Conservation (phyloP, 208 protist species). For the Trypanosoma rangeli region DNA sequence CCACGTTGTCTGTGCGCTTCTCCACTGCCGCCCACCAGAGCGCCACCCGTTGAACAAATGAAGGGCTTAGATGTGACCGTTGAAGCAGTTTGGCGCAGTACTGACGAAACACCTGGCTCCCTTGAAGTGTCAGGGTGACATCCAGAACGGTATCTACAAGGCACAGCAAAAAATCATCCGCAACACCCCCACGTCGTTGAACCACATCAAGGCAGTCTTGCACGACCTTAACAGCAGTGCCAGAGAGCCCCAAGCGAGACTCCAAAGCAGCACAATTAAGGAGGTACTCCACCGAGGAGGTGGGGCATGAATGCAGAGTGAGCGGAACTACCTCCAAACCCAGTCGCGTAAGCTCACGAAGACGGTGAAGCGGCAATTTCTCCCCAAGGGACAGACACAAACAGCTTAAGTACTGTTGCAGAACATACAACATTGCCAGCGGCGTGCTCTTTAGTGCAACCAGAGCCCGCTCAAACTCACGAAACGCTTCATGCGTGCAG, state of each 20-base stretch:
- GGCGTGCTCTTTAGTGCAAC: conserved; percentile 32
- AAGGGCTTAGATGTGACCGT: conserved; percentile 24
- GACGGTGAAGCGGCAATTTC: conserved; percentile 47
- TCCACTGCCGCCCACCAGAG: conserved; percentile 82
- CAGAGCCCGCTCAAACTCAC: conserved; percentile 50
- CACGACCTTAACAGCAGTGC: conserved; percentile 44
- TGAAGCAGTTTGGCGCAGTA: conserved; percentile 47
- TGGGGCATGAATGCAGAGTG: conserved; percentile 32
- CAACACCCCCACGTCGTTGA: conserved; percentile 12
- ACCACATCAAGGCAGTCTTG: conserved; percentile 34
- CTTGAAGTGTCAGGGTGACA: conserved; percentile 41
- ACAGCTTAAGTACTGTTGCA: conserved; percentile 69
- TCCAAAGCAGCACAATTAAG: conserved; percentile 66
- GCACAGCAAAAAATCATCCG: conserved; percentile 41
- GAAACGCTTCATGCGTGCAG: conserved; percentile 24
- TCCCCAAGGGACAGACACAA: conserved; percentile 40
- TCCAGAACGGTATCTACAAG: conserved; percentile 58
- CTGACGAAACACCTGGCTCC: conserved; percentile 40
- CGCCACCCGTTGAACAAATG: conserved; percentile 60
- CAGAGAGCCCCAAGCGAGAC: conserved; percentile 49
- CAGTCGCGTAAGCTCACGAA: conserved; percentile 60
- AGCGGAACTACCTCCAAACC: conserved; percentile 40
- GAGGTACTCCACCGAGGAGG: conserved; percentile 48
- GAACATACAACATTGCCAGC: conserved; percentile 43
- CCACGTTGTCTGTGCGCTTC: conserved; percentile 49